A percentile compares a stretch with the other conserved stretches of the same genome.
Evolutionary conservation across 306 rosid species (phyloP).

Genomic region (Elaeagnus macrophylla): DNA sequence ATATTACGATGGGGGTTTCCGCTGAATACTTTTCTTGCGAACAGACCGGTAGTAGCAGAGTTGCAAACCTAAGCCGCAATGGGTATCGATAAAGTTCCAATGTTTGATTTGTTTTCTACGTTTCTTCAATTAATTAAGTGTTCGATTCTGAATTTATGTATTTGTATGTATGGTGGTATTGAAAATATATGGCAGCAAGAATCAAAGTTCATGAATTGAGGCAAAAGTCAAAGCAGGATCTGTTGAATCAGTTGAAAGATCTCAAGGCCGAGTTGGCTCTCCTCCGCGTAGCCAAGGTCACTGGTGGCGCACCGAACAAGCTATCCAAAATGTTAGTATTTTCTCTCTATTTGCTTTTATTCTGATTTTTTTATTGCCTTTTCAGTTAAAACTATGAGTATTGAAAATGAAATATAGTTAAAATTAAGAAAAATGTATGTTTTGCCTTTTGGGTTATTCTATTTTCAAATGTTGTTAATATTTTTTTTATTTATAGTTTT

Average conservation of each 20-base stretch:
- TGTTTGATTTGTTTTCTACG: not conserved
- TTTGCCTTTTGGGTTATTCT: too few species aligned
- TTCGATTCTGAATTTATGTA: not conserved
- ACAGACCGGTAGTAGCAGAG: constrained; percentile 20
- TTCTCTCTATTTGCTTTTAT: not conserved
- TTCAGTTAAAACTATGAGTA: too few species aligned
- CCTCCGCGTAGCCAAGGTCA: constrained; percentile 97
- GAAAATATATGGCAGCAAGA: constrained; percentile 44
- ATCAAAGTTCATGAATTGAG: constrained; percentile 93
- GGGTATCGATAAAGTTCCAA: constrained; percentile 29
- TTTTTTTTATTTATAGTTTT: not conserved
- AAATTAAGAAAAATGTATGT: too few species aligned
- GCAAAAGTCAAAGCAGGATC: constrained; percentile 66
- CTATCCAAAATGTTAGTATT: constrained; percentile 76
- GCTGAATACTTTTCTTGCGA: not conserved
- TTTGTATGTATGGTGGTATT: not conserved
- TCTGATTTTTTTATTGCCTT: not conserved
- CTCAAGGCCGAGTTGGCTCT: constrained; percentile 90
- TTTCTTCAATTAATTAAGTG: not conserved
- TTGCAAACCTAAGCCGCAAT: constrained; percentile 25
- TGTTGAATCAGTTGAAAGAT: constrained; percentile 79
- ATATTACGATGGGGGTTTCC: constrained; percentile 26
- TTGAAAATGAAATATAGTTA: too few species aligned
- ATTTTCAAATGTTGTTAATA: not conserved
- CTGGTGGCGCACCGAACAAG: constrained; percentile 97